A percentile compares a stretch with the other conserved stretches of the same genome.
phyloP scores from a whole-genome alignment of 2,329 filamentous ascomycete species.

The Venturia nashicola region DNA sequence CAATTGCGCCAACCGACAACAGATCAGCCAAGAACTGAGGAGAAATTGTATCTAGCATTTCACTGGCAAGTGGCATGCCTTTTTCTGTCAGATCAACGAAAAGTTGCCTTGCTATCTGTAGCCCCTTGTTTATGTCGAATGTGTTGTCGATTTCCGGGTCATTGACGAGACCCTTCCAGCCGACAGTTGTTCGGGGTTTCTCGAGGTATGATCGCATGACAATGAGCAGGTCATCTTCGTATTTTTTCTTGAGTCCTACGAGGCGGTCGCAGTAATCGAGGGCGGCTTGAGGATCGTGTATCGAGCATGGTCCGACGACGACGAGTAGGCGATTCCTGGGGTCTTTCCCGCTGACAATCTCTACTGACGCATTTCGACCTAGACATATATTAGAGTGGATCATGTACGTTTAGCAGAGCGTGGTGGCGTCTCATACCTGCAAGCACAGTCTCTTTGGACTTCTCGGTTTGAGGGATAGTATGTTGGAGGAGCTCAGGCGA shows the following conservation, averaged over 20 bases:
- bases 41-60: conserved; percentile 97
- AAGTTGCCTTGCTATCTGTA: conserved; percentile 74
- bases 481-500: conserved; percentile 90
- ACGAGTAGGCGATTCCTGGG: conserved; percentile 51
- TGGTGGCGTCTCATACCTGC: conserved; percentile 13
- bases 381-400: background rate
- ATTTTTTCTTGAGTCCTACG: conserved; percentile 70
- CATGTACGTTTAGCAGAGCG: background rate
- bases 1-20: conserved; percentile 82
- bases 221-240: conserved; percentile 79
- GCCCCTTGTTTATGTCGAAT: conserved; percentile 98
- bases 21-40: conserved; percentile 93
- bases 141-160: conserved; percentile 97
- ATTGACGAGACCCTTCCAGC: conserved; percentile 98
- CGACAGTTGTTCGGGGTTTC: conserved; percentile 94
- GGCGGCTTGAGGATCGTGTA: conserved; percentile 85
- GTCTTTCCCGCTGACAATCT: conserved; percentile 48
- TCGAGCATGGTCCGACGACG: conserved; percentile 89
- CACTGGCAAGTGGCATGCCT: conserved; percentile 92
- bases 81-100: conserved; percentile 84
- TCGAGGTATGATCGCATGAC: conserved; percentile 98
- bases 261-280: conserved; percentile 87
- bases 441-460: conserved; percentile 44
- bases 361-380: conserved; percentile 47
- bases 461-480: conserved; percentile 56